Evolutionary conservation across 169 alveolate genomes (phyloP).

Genomic region (Plasmodium vivax): DNA sequence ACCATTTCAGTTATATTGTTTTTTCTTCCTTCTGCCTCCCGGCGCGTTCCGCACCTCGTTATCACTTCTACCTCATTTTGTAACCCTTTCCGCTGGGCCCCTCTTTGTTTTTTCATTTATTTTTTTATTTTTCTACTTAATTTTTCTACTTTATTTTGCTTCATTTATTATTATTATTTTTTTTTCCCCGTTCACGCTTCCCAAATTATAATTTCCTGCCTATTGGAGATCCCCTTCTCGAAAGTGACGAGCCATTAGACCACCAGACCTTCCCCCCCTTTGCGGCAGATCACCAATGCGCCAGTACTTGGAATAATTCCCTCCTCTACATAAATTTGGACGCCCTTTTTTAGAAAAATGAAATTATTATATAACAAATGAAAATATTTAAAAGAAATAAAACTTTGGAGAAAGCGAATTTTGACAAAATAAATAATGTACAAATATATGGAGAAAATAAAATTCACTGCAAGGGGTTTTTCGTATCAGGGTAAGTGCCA

Average conservation of each 20-base stretch:
- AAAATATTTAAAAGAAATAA: slow-evolving; percentile 68
- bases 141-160: background rate
- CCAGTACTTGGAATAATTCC: background rate
- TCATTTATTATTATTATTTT: background rate
- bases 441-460: slow-evolving; percentile 74
- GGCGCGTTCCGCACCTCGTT: background rate
- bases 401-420: slow-evolving; percentile 40
- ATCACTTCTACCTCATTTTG: background rate
- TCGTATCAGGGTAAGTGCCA: slow-evolving; percentile 53
- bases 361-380: slow-evolving; percentile 48
- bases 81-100: background rate
- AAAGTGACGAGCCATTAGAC: background rate
- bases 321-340: background rate
- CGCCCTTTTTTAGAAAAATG: slow-evolving; percentile 44
- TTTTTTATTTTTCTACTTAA: background rate
- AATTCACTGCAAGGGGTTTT: slow-evolving; percentile 69
- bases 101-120: background rate
- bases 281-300: slow-evolving; percentile 3
- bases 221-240: background rate
- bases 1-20: background rate
- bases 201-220: background rate
- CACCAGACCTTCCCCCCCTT: background rate
- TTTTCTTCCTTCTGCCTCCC: background rate
- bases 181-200: background rate
- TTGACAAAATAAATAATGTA: slow-evolving; percentile 63